Evolutionary conservation across 805 yeast genomes (phyloP), one percentile per base, ranked within the genome.

Genomic region (Teunomyces atbi): DNA sequence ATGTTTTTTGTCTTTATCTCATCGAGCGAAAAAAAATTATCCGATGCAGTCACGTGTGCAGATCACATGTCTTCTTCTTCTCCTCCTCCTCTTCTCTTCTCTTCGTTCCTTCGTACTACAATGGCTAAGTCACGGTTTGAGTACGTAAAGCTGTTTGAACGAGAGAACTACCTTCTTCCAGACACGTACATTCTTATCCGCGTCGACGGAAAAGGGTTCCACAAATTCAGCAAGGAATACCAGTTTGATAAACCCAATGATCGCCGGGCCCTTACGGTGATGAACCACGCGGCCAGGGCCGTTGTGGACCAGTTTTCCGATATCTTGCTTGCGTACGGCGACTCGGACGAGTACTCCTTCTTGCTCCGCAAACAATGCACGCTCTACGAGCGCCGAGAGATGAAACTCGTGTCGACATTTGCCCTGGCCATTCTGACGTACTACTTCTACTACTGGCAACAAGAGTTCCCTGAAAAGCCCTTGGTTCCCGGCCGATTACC

Each of bases 121-220:
- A n/a, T n/a, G 96, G 96, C 96, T 15, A 88, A 89, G 45, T 86
- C 95, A 34, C 72, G 89, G 50, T 92, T 78, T 61, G 97, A 91
- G 61, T 94, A 92, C 62, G 98, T 91, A 37, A 83, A 81, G 56
- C 66, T 69, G 45, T 94, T 89, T 64, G 99, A 94, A 63, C 70
- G 79, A 27, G 92, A 87, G 47, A 81, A 81, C 53, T 66, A 68
- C 26, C 73, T 94, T 4, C 74, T 94, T 0, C 96, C 91, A 1
- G 85, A 89, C 47, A 82, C 95, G 0, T 84, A 83, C 64, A 82
- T 94, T 6, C 84, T 94, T 7, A 79, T 94, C 2, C 74, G 99
- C 36, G 82, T 94, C 0, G 99, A 94, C 59, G 99, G 99, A 1
- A 79, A 94, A 52, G 96, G 96, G 19, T 94, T 94, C 62, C 99